Base-by-base conservation (phyloP, 2,329 filamentous ascomycete species). In the Neodidymelliopsis sp. region DNA sequence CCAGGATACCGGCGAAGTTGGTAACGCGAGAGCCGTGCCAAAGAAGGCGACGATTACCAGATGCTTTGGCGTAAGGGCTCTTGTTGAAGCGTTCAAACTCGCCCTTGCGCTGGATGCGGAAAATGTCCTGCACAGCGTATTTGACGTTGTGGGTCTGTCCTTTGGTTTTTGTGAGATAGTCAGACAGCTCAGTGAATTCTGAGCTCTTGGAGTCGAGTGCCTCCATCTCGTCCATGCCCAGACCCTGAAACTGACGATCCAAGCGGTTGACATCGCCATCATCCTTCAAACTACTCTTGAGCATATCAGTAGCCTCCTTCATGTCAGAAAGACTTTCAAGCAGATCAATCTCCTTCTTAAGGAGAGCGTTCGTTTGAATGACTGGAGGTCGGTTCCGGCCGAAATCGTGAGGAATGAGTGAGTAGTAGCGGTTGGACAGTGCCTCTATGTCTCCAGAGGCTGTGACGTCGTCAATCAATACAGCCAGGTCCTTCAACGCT, bases 1-100 rank as follows among this genome's bases (percentile, higher is more conserved):
- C 88, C 30, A 96, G 82, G 50, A 96, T 96, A 65, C 91, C 91
- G 65, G 88, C 90, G 58, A 87, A 96, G 70, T 96, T 96, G 41
- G 89, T 94, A 23, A 81, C 82, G 24, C 90, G 85, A 12, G 89
- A 92, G 12, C 91, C 91, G 67, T 96, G 91, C 91, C 91, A 96
- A 2, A 96, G 80, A 1, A 96, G 83, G 13, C 89, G 84, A 18
- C 88, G 84, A 66, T 94, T 83, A 36, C 81, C 82, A n/a, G 79
- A 75, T 36, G 80, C 63, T 2, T 76, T 79, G 16, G 81, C 71
- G 51, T 79, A 86, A 6, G 69, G 42, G 31, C 81, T 84, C 30
- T 81, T 73, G 4, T 84, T 72, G 63, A 93, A 92, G 1, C 89
- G 86, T 1, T 85, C 81, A 6, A 77, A 73, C 72, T 96, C 91